Base-by-base conservation (phyloP, 1,139 yeast genomes). In the Yamadazyma pseudoaaseri region DNA sequence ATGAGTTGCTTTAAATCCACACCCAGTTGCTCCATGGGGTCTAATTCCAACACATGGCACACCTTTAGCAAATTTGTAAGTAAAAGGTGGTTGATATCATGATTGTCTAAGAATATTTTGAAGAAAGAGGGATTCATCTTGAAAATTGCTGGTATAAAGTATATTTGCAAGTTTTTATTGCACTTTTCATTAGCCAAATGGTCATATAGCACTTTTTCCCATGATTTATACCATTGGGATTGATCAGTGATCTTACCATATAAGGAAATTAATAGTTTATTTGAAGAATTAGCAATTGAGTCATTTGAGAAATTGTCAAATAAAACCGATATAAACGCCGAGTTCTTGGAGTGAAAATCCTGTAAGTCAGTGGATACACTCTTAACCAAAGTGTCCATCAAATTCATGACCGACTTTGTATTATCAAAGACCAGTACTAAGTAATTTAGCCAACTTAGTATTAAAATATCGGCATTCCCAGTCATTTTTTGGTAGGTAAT, bases 251-350 rank as follows among this genome's bases (percentile, higher is more conserved):
- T 16, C 5, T 64, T 64, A 18, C 61, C 54, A 35, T 65, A 62
- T 2, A 84, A 45, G 0, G 78, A 55, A 11, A 67, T 65, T 1
- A 86, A 46, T 11, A 85, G 70, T 50, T 81, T 84, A 17, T 86
- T 82, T 11, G 82, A 72, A 1, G 83, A 73, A 43, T 79, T 83
- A 0, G 94, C 83, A 35, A 86, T 54, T 0, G 86, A 73, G 44
- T 76, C 79, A 1, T 27, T 24, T 6, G n/a, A n/a, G 20, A 43
- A 43, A 22, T 43, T 42, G 6, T 30, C 31, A 17, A 37, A 37
- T 6, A 45, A 27, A 6, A 12, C 16, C 11, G 20, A 13, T 2
- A 43, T 30, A 20, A 44, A 38, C 16, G 7, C 16, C 6, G 14
- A 6, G n/a, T 33, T 12, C 14, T 13, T 6, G 4, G 18, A 10